A percentile compares a stretch with the other conserved stretches of the same genome.
These are phyloP conservation scores for Thuidium tamariscinum DNA, from an alignment of 225 moss, liverwort and hornwort species.

Conservation along the genomic window DNA sequence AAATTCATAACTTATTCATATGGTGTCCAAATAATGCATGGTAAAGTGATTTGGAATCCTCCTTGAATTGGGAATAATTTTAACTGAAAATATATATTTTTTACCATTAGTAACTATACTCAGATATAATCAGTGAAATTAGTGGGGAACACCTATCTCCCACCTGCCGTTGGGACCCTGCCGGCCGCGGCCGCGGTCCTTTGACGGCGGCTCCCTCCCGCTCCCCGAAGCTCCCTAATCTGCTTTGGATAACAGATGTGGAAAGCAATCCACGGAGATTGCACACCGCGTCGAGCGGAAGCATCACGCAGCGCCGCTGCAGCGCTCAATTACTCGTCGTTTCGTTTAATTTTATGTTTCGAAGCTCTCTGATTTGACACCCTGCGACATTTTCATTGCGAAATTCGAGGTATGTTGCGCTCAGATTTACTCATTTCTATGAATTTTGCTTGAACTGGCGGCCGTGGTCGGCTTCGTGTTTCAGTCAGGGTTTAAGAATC, in stretches of 20 bases:
- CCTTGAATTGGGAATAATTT: neutral
- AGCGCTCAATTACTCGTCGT: neutral
- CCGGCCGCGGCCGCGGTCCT: neutral
- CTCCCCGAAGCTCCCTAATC: neutral
- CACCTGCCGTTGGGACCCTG: neutral
- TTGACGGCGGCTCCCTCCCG: neutral
- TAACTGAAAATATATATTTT: neutral
- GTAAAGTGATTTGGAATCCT: neutral
- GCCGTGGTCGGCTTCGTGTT: neutral
- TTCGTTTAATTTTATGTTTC: neutral
- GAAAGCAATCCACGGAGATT: neutral
- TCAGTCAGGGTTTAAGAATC: neutral
- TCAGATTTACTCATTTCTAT: neutral
- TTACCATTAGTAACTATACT: neutral
- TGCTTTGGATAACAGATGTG: conserved; percentile 15
- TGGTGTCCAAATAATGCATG: neutral
- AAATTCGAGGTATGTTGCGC: neutral
- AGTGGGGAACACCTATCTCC: too few species aligned
- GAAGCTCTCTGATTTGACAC: neutral
- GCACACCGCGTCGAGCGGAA: neutral
- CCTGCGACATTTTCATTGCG: neutral
- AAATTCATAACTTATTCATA: too few species aligned
- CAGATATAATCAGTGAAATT: neutral
- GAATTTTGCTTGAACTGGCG: neutral
- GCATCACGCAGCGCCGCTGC: neutral